A percentile compares a stretch with the other conserved stretches of the same genome.
These are phyloP conservation scores for Platismatia glauca DNA, from an alignment of 495 filamentous ascomycete genomes.

Conservation along the genomic window DNA sequence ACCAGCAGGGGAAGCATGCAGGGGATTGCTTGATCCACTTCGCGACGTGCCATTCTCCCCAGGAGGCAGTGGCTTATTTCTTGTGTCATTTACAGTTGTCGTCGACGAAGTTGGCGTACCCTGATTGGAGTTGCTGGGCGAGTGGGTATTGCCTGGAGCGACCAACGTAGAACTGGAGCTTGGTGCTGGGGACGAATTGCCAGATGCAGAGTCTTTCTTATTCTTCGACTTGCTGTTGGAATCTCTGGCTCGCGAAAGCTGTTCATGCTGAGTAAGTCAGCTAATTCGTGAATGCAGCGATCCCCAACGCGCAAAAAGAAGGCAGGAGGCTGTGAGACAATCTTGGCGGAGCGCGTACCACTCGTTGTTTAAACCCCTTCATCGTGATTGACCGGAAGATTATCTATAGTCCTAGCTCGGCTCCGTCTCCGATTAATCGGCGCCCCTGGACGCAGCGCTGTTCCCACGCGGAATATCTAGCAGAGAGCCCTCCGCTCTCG, in stretches of 20 bases:
- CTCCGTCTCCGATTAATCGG: neutral
- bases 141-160: slow-evolving; percentile 46
- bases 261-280: slow-evolving; percentile 51
- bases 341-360: slow-evolving; percentile 54
- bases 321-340: slow-evolving; percentile 22
- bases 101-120: slow-evolving; percentile 76
- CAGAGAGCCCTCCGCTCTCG: neutral
- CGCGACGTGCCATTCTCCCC: slow-evolving; percentile 52
- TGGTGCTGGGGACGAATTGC: slow-evolving; percentile 67
- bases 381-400: slow-evolving; percentile 46
- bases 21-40: slow-evolving; percentile 34
- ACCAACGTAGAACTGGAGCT: slow-evolving; percentile 38
- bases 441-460: neutral
- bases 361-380: slow-evolving; percentile 97
- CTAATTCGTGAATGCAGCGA: slow-evolving; percentile 17
- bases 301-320: slow-evolving; percentile 20
- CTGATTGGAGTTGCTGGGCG: slow-evolving; percentile 53
- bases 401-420: neutral
- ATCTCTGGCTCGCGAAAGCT: slow-evolving; percentile 94
- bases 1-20: slow-evolving; percentile 31
- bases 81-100: slow-evolving; percentile 72
- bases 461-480: neutral
- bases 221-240: slow-evolving; percentile 79
- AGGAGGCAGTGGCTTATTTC: slow-evolving; percentile 69
- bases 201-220: slow-evolving; percentile 81